These are phyloP conservation scores for Ceratocystis albifundus DNA, from an alignment of 2,329 filamentous ascomycete species.

Conservation along the genomic window DNA sequence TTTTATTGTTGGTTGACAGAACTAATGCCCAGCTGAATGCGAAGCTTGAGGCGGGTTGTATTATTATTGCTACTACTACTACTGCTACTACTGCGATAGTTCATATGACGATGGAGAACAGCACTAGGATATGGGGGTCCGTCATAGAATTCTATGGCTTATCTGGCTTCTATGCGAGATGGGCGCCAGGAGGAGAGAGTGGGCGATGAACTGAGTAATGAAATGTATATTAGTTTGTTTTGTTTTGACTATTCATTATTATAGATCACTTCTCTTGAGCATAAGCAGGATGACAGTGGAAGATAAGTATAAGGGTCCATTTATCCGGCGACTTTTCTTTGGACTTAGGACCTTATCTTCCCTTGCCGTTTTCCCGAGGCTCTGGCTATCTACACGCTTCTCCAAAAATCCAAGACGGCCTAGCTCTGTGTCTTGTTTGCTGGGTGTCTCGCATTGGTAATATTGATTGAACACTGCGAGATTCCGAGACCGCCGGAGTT, in stretches of 20 bases:
- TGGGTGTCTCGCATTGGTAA: neutral
- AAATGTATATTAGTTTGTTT: neutral
- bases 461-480: neutral
- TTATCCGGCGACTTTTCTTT: neutral
- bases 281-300: too few species aligned
- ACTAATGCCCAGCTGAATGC: neutral
- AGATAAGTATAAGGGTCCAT: neutral
- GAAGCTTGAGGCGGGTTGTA: neutral
- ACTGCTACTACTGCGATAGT: neutral
- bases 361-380: neutral
- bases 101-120: neutral
- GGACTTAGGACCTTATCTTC: neutral
- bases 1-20: neutral
- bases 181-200: neutral
- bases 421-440: neutral
- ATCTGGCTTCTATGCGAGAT: neutral
- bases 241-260: neutral
- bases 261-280: neutral
- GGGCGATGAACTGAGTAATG: neutral
- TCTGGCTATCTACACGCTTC: neutral
- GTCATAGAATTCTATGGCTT: neutral
- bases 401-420: neutral
- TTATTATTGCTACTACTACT: neutral
- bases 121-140: neutral
- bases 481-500: conserved; percentile 3